Percentiles rank a stretch among this genome's conserved stretches.
These are phyloP conservation scores for Trichoderma harzianum DNA, from an alignment of 2,329 filamentous ascomycete species.

Conservation along the genomic window DNA sequence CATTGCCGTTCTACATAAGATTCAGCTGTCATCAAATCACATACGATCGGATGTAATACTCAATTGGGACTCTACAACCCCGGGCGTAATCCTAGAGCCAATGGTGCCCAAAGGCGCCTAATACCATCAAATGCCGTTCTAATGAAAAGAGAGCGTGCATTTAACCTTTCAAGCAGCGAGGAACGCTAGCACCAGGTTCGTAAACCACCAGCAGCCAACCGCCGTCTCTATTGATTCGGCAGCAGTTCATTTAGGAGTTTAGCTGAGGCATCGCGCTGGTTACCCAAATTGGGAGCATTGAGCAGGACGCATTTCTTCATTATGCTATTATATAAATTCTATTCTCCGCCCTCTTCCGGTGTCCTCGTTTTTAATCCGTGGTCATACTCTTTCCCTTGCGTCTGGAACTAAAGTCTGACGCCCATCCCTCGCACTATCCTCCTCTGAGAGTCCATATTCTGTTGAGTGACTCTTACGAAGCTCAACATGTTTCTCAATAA, in stretches of 20 bases:
- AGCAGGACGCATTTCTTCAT: background rate
- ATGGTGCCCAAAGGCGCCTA: background rate
- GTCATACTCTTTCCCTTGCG: background rate
- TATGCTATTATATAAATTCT: background rate
- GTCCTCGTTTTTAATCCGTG: background rate
- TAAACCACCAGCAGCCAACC: background rate
- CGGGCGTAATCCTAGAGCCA: background rate
- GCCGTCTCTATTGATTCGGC: background rate
- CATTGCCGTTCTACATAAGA: background rate
- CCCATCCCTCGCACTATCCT: background rate
- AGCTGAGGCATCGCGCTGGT: background rate
- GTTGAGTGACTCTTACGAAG: constrained; percentile 1
- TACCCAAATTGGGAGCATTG: background rate
- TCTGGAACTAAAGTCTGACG: background rate
- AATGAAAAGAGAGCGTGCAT: background rate
- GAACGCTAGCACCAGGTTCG: background rate
- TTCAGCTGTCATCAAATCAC: background rate
- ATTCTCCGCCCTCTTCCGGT: background rate
- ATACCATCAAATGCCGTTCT: background rate
- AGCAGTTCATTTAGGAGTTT: background rate
- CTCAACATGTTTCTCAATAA: constrained; percentile 6
- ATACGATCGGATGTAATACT: background rate
- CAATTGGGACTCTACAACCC: background rate
- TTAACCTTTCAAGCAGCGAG: background rate
- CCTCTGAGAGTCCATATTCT: background rate